These are phyloP conservation scores for Suhomyces bolitotheri DNA, from an alignment of 1,139 yeast species.

Conservation along the genomic window DNA sequence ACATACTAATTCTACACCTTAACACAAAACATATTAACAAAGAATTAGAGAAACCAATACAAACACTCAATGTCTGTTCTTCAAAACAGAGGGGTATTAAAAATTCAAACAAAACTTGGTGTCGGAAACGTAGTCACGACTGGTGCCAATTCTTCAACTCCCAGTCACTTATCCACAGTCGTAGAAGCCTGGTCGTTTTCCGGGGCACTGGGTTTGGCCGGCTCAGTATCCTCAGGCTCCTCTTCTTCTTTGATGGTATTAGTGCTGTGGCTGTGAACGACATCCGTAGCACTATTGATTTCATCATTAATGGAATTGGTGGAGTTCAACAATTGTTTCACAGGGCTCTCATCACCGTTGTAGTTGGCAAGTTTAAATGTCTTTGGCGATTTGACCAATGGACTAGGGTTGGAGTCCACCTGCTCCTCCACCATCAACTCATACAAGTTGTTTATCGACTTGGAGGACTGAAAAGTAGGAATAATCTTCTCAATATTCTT, in stretches of 20 bases:
- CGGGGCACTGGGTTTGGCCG: no score
- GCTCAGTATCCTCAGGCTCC: constrained; percentile 34
- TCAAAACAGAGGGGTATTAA: no score
- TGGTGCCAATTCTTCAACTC: constrained; percentile 1
- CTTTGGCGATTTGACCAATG: constrained; percentile 47
- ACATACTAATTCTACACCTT: no score
- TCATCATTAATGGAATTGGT: constrained; percentile 18
- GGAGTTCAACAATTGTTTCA: constrained; percentile 36
- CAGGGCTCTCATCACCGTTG: constrained; percentile 42
- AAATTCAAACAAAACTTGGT: no score
- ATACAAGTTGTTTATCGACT: constrained; percentile 33
- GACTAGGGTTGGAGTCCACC: constrained; percentile 15
- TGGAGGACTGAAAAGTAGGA: constrained; percentile 39
- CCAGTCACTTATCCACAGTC: no score
- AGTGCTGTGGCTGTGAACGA: constrained; percentile 32
- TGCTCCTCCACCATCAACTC: constrained; percentile 11
- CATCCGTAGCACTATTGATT: constrained; percentile 15
- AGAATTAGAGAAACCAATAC: constrained; percentile 3
- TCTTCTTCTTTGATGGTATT: constrained; percentile 45
- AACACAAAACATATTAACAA: constrained; percentile 6
- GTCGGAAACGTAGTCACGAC: no score
- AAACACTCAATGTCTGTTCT: constrained; percentile 7
- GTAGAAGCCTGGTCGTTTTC: background rate
- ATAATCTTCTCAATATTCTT: constrained; percentile 39
- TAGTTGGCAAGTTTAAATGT: constrained; percentile 42